These are phyloP conservation scores for Danielozyma ontarioensis DNA, from an alignment of 805 yeast genomes.

Conservation along the genomic window DNA sequence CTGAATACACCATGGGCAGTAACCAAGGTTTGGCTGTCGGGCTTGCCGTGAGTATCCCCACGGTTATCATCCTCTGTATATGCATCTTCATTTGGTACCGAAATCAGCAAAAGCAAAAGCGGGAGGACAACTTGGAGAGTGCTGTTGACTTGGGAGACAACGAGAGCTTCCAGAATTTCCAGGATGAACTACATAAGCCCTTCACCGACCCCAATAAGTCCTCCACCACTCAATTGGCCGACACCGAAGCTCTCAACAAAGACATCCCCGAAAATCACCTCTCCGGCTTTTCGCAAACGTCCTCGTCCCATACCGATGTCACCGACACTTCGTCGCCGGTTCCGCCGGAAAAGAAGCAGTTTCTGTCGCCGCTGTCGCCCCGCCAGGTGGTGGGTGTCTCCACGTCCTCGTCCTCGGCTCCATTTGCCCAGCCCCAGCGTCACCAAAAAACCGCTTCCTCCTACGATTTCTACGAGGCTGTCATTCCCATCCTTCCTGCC, in stretches of 20 bases:
- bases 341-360: conserved; percentile 2
- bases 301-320: conserved; percentile 5
- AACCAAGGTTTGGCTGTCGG: conserved; percentile 32
- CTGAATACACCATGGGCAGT: background rate
- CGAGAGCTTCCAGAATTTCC: conserved; percentile 30
- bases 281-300: conserved; percentile 4
- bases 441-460: conserved; percentile 20
- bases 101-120: conserved; percentile 24
- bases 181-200: conserved; percentile 30
- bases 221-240: conserved; percentile 3
- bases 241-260: conserved; percentile 3
- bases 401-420: conserved; percentile 1
- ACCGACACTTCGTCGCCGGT: conserved; percentile 1
- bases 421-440: conserved; percentile 1
- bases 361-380: conserved; percentile 4
- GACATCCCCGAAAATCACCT: too few species aligned
- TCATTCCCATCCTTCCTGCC: conserved; percentile 37
- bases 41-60: conserved; percentile 37
- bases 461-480: conserved; percentile 38
- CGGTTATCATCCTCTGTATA: conserved; percentile 22
- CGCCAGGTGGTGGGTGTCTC: conserved; percentile 3
- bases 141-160: conserved; percentile 32
- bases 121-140: conserved; percentile 24
- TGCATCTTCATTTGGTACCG: conserved; percentile 21
- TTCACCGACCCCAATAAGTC: conserved; percentile 9